Percentiles rank a stretch among this genome's conserved stretches.
These are phyloP conservation scores for Elsinoe australis DNA, from an alignment of 2,329 filamentous ascomycete species.

Conservation along the genomic window DNA sequence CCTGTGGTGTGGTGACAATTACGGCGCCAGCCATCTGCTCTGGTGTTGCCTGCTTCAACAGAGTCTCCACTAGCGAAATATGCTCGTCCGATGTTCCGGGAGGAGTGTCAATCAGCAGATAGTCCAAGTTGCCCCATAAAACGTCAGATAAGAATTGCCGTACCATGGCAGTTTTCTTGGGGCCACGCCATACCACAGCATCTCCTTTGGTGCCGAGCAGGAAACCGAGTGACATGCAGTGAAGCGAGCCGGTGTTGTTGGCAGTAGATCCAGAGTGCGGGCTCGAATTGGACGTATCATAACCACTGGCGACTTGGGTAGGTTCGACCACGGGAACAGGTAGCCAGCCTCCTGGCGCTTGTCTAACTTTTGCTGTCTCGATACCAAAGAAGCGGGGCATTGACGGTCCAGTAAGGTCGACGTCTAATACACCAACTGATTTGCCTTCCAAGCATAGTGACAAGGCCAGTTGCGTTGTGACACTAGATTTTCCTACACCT, in stretches of 20 bases:
- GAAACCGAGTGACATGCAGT: slow-evolving; percentile 91
- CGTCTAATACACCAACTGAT: slow-evolving; percentile 88
- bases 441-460: slow-evolving; percentile 77
- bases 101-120: slow-evolving; percentile 88
- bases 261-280: slow-evolving; percentile 19
- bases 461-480: slow-evolving; percentile 92
- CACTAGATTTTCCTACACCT: slow-evolving; percentile 93
- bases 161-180: slow-evolving; percentile 99
- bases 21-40: slow-evolving; percentile 78
- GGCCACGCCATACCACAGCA: slow-evolving; percentile 93
- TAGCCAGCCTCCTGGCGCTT: slow-evolving; percentile 85
- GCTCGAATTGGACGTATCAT: slow-evolving; percentile 23
- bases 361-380: slow-evolving; percentile 80
- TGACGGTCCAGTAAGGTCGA: slow-evolving; percentile 91
- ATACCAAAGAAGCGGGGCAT: slow-evolving; percentile 93
- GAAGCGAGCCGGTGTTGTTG: slow-evolving; percentile 50
- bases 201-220: slow-evolving; percentile 75
- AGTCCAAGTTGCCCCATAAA: slow-evolving; percentile 81
- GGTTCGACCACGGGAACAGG: slow-evolving; percentile 73
- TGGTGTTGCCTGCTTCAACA: slow-evolving; percentile 36
- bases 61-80: slow-evolving; percentile 79
- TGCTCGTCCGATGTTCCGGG: slow-evolving; percentile 96
- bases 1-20: slow-evolving; percentile 92
- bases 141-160: slow-evolving; percentile 91
- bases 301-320: slow-evolving; percentile 24